Conservation (phyloP, 202 grass and related monocot genomes). For the Panicum hallii region DNA sequence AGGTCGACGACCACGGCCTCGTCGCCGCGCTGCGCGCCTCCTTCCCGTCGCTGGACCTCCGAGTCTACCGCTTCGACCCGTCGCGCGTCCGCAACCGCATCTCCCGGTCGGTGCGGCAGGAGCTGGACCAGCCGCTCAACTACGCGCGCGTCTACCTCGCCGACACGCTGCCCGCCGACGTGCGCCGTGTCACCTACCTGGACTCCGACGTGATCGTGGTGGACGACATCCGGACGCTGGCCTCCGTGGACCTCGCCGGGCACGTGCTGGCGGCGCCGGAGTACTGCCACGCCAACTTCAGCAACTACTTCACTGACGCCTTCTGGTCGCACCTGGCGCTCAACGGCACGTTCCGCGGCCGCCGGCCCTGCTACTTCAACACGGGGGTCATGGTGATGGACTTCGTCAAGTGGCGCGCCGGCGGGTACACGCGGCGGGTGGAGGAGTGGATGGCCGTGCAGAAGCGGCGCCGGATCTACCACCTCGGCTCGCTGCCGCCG, state of each 20-base stretch:
- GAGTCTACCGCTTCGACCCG: slow-evolving; percentile 72
- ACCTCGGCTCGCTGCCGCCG: slow-evolving; percentile 85
- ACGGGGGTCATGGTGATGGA: slow-evolving; percentile 94
- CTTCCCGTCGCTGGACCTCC: slow-evolving; percentile 79
- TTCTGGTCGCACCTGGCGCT: slow-evolving; percentile 62
- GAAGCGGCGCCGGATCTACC: slow-evolving; percentile 83
- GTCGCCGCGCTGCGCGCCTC: slow-evolving; percentile 49
- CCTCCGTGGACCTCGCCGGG: slow-evolving; percentile 51
- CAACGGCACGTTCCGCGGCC: slow-evolving; percentile 59
- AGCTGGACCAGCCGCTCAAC: slow-evolving; percentile 76
- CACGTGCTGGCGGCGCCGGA: slow-evolving; percentile 71
- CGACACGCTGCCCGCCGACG: slow-evolving; percentile 59
- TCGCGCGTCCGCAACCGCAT: slow-evolving; percentile 66
- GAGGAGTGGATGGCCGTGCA: slow-evolving; percentile 96
- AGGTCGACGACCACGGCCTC: slow-evolving; percentile 39
- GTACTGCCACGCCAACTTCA: slow-evolving; percentile 83
- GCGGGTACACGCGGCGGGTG: slow-evolving; percentile 68
- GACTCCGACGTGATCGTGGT: slow-evolving; percentile 74
- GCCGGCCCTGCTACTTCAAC: slow-evolving; percentile 76
- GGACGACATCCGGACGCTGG: slow-evolving; percentile 64
- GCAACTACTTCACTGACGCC: slow-evolving; percentile 69
- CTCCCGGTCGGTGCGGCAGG: slow-evolving; percentile 74
- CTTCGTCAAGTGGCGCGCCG: slow-evolving; percentile 78
- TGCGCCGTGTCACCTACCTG: slow-evolving; percentile 70
- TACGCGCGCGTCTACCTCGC: slow-evolving; percentile 77